A percentile compares a stretch with the other conserved stretches of the same genome.
phyloP scores from a whole-genome alignment of 73 alveolate genomes.

The Symbiodinium pilosum region DNA sequence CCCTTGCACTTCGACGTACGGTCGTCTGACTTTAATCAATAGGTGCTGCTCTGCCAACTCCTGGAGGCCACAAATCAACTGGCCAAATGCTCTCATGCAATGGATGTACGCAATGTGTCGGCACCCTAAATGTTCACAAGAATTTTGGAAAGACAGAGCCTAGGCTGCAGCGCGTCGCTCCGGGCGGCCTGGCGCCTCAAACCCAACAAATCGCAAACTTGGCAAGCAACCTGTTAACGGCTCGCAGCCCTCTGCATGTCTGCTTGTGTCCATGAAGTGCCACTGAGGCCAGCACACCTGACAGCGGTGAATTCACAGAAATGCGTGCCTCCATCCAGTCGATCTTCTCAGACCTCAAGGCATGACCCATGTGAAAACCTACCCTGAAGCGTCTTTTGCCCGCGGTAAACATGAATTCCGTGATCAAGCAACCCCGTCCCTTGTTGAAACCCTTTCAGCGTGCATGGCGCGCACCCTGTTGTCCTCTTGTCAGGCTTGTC shows the following conservation, averaged over 20 bases:
- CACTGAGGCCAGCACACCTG: not conserved
- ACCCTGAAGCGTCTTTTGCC: too few species aligned
- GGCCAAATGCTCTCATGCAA: too few species aligned
- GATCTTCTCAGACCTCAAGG: not conserved
- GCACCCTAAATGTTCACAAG: too few species aligned
- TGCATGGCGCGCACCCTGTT: not conserved
- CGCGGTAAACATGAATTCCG: too few species aligned
- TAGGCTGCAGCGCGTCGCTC: slow-evolving; percentile 4
- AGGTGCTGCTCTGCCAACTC: not conserved
- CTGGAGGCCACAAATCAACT: too few species aligned
- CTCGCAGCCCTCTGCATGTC: too few species aligned
- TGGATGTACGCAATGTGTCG: too few species aligned
- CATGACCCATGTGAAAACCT: too few species aligned
- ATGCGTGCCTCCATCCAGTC: slow-evolving; percentile 28
- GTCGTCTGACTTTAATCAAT: not conserved
- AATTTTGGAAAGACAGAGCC: too few species aligned
- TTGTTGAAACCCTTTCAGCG: too few species aligned
- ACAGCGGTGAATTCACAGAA: not conserved
- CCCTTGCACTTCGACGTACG: not conserved
- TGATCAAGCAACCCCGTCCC: too few species aligned
- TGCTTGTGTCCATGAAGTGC: not conserved
- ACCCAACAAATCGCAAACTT: not conserved
- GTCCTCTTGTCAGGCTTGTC: not conserved
- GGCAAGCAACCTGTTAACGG: not conserved
- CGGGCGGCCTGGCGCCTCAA: not conserved